Conservation (phyloP, 768 basidiomycete genomes). For the Candolleomyces efflorescens region DNA sequence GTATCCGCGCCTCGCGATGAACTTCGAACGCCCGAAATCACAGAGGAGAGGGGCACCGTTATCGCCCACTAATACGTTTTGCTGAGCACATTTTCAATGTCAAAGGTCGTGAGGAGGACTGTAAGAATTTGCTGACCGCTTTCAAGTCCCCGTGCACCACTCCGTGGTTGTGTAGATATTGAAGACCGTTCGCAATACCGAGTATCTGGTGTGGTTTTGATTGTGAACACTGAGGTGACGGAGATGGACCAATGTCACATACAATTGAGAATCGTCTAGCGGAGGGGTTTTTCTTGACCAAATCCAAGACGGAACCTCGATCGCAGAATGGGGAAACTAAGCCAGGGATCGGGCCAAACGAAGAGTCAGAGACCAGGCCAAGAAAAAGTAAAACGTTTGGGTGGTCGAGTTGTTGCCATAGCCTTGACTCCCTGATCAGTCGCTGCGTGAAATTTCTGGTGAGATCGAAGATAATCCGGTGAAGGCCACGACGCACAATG, state of each 20-base stretch:
- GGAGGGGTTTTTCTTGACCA: slow-evolving; percentile 6
- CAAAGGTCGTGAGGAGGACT: not conserved
- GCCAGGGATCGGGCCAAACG: slow-evolving; percentile 4
- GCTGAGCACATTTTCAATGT: not conserved
- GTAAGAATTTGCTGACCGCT: slow-evolving; percentile 3
- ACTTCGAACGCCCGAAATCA: slow-evolving; percentile 18
- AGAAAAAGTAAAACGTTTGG: slow-evolving; percentile 13
- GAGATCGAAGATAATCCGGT: not conserved
- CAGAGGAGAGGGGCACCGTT: slow-evolving; percentile 10
- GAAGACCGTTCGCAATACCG: slow-evolving; percentile 12
- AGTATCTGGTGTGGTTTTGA: slow-evolving; percentile 3
- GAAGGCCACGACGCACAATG: not conserved
- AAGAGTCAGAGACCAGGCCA: slow-evolving; percentile 1
- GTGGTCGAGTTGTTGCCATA: slow-evolving; percentile 14
- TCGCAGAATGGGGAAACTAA: slow-evolving; percentile 12
- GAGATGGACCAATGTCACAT: not conserved
- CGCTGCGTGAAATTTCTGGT: slow-evolving; percentile 1
- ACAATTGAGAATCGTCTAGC: slow-evolving; percentile 9
- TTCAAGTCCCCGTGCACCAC: slow-evolving; percentile 18
- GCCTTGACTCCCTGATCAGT: slow-evolving; percentile 12
- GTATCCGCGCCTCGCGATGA: slow-evolving; percentile 10
- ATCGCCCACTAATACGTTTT: slow-evolving; percentile 16
- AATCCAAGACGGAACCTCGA: slow-evolving; percentile 1
- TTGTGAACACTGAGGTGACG: not conserved
- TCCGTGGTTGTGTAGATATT: slow-evolving; percentile 14